These are phyloP conservation scores for Coriolopsis trogii DNA, from an alignment of 1,284 basidiomycete genomes.

Conservation along the genomic window DNA sequence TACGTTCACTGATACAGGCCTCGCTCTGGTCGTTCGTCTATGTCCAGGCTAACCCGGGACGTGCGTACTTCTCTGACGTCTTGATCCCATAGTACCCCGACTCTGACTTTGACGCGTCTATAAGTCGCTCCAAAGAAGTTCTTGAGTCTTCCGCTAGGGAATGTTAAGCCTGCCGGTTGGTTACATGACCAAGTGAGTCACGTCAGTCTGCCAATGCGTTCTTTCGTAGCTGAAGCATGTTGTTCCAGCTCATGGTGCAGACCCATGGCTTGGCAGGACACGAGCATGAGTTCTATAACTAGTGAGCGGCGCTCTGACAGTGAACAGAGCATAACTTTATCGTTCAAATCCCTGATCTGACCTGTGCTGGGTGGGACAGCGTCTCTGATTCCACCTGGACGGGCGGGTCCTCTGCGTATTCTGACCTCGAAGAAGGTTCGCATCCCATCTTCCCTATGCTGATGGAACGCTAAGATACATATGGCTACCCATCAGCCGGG, in stretches of 20 bases:
- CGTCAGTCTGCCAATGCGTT: background rate
- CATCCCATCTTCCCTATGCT: background rate
- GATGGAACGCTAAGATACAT: background rate
- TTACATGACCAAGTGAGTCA: slow-evolving; percentile 48
- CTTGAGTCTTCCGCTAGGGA: slow-evolving; percentile 47
- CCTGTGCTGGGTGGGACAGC: slow-evolving; percentile 20
- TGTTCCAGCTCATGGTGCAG: slow-evolving; percentile 48
- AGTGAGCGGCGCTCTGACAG: too few species aligned
- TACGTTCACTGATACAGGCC: too few species aligned
- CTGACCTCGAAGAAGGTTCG: slow-evolving; percentile 56
- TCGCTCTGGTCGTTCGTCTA: too few species aligned
- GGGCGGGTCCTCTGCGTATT: slow-evolving; percentile 53
- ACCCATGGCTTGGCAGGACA: slow-evolving; percentile 57
- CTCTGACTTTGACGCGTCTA: too few species aligned
- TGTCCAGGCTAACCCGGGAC: too few species aligned
- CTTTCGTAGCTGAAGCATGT: background rate
- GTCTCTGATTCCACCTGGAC: slow-evolving; percentile 56
- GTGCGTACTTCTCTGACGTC: too few species aligned
- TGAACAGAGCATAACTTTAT: too few species aligned
- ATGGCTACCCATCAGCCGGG: slow-evolving; percentile 41
- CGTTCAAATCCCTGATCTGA: background rate
- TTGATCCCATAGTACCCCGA: too few species aligned
- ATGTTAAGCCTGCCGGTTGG: slow-evolving; percentile 52
- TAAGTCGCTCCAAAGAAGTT: slow-evolving; percentile 55
- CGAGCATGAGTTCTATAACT: slow-evolving; percentile 58